These are phyloP conservation scores for Diaporthe sp. DNA, from an alignment of 2,329 filamentous ascomycete genomes.

Conservation along the genomic window DNA sequence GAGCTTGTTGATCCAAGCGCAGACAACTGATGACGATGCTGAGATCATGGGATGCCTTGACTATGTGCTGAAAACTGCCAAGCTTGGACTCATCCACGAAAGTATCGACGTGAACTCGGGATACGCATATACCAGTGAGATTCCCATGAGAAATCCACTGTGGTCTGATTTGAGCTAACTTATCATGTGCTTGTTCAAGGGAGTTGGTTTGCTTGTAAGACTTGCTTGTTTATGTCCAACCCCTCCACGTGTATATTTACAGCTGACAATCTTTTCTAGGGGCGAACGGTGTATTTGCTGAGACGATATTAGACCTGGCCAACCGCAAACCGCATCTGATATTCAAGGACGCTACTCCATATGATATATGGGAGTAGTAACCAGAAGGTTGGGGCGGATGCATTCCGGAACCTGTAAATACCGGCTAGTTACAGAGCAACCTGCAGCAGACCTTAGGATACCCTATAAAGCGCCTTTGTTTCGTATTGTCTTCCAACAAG, in stretches of 20 bases:
- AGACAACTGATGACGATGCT: conserved; percentile 84
- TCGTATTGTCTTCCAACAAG: background rate
- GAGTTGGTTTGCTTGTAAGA: conserved; percentile 72
- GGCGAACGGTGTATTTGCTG: conserved; percentile 96
- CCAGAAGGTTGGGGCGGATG: background rate
- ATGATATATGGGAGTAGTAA: conserved; percentile 36
- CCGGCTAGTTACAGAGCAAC: background rate
- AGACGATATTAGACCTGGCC: conserved; percentile 90
- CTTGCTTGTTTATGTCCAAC: background rate
- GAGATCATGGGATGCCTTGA: conserved; percentile 83
- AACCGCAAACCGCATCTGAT: conserved; percentile 89
- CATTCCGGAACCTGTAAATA: background rate
- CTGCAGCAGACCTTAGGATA: background rate
- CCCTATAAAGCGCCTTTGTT: background rate
- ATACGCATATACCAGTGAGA: conserved; percentile 77
- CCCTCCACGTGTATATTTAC: background rate
- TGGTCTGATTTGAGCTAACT: conserved; percentile 31
- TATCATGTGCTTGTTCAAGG: conserved; percentile 49
- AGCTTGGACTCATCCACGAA: conserved; percentile 88
- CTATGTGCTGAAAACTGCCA: conserved; percentile 79
- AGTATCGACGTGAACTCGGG: conserved; percentile 82
- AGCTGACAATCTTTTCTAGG: conserved; percentile 34
- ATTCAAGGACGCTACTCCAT: conserved; percentile 51
- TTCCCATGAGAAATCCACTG: background rate
- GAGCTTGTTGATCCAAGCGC: conserved; percentile 90